These are phyloP conservation scores for Claviceps monticola DNA, from an alignment of 2,329 filamentous ascomycete species.

Conservation along the genomic window DNA sequence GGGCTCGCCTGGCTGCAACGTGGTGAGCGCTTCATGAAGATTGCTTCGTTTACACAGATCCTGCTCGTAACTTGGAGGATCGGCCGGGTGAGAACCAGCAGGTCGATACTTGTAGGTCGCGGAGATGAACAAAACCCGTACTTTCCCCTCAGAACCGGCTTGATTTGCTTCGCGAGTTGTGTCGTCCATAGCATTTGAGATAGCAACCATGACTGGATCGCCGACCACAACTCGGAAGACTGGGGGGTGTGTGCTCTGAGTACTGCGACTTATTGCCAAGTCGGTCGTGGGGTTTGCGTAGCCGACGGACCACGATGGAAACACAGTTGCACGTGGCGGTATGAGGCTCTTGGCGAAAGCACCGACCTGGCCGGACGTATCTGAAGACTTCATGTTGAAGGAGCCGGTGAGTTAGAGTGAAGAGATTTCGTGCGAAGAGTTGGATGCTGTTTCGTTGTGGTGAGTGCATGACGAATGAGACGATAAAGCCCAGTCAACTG, in stretches of 20 bases:
- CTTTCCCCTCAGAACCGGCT: constrained; percentile 17
- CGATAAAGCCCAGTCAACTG: not conserved
- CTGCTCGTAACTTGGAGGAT: constrained; percentile 39
- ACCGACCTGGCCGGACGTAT: not conserved
- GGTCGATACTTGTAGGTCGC: constrained; percentile 62
- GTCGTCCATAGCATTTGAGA: constrained; percentile 38
- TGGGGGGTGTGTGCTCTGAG: constrained; percentile 24
- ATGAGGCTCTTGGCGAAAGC: not conserved
- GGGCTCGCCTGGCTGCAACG: constrained; percentile 37
- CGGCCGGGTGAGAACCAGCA: constrained; percentile 68
- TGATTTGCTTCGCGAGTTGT: constrained; percentile 18
- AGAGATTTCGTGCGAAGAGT: not conserved
- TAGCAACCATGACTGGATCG: constrained; percentile 46
- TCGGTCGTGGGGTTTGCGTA: constrained; percentile 36
- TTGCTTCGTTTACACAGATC: constrained; percentile 63
- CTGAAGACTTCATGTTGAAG: too few species aligned
- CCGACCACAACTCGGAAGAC: constrained; percentile 37
- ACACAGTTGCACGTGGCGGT: constrained; percentile 29
- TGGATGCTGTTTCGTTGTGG: constrained; percentile 2
- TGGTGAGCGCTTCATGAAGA: constrained; percentile 52
- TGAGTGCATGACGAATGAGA: constrained; percentile 5
- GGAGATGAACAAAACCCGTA: constrained; percentile 51
- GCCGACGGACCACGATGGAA: constrained; percentile 44
- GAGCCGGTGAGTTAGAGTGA: not conserved
- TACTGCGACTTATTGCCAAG: constrained; percentile 26